phyloP scores from a whole-genome alignment of 1,139 yeast genomes.

The Entelexis sorbosivorans region DNA sequence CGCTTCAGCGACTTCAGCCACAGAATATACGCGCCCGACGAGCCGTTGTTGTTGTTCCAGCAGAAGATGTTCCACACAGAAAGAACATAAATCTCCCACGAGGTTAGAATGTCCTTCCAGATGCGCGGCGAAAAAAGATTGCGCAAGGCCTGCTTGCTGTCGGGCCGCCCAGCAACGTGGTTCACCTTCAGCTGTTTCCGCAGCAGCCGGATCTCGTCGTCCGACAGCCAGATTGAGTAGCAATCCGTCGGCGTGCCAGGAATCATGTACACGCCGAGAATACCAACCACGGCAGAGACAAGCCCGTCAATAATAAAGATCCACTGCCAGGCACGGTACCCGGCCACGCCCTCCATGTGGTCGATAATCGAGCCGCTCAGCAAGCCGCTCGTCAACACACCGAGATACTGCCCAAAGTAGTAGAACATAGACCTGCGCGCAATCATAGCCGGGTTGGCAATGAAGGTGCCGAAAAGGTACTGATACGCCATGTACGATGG shows the following conservation, averaged over 20 bases:
- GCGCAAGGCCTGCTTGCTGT: conserved; percentile 14
- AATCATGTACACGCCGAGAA: conserved; percentile 47
- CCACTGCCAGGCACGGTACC: conserved; percentile 59
- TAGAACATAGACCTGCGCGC: conserved; percentile 28
- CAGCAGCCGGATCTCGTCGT: conserved; percentile 55
- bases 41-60: conserved; percentile 48
- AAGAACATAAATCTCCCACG: conserved; percentile 43
- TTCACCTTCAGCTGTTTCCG: conserved; percentile 41
- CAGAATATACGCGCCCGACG: conserved; percentile 43
- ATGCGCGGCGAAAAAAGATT: conserved; percentile 26
- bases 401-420: conserved; percentile 29
- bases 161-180: conserved; percentile 18
- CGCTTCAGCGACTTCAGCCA: conserved; percentile 42
- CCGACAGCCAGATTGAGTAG: conserved; percentile 44
- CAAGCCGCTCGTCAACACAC: conserved; percentile 48
- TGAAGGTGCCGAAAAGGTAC: conserved; percentile 26
- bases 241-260: conserved; percentile 56
- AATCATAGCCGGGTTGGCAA: conserved; percentile 21
- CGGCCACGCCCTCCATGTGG: conserved; percentile 38
- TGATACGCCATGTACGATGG: conserved; percentile 22
- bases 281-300: conserved; percentile 46
- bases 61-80: conserved; percentile 43
- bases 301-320: conserved; percentile 55
- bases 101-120: conserved; percentile 39
- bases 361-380: conserved; percentile 46